Evolutionary conservation across 202 grass and related monocot species (phyloP).

Genomic region (Alloteropsis angusta): DNA sequence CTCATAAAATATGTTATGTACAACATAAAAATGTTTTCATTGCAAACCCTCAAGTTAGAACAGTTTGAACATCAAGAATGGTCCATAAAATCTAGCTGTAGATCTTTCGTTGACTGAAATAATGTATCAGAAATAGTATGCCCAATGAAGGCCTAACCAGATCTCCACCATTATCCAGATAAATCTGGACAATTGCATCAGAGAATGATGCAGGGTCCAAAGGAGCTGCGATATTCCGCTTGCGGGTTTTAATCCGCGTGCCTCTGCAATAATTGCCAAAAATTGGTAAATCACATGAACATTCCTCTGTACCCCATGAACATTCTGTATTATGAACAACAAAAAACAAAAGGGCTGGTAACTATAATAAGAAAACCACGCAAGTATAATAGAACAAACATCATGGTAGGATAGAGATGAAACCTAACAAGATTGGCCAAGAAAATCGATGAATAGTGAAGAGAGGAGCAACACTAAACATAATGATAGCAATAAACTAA

Average conservation of each 20-base stretch:
- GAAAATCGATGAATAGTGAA: background rate
- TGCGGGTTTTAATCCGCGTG: conserved; percentile 97
- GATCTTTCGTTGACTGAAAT: background rate
- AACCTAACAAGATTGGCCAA: background rate
- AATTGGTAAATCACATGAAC: conserved; percentile 6
- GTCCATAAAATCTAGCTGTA: background rate
- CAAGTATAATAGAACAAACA: background rate
- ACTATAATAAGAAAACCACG: background rate
- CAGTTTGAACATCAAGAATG: background rate
- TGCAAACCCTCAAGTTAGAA: background rate
- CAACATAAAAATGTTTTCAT: background rate
- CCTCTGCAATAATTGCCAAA: conserved; percentile 45
- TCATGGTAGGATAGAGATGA: background rate
- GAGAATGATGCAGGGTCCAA: conserved; percentile 89
- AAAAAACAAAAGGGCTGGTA: background rate
- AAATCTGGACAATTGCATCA: conserved; percentile 94
- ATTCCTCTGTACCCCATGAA: background rate
- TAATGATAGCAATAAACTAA: background rate
- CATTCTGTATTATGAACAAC: background rate
- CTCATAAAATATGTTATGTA: background rate
- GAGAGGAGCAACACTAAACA: background rate
- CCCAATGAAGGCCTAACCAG: conserved; percentile 44
- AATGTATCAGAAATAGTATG: background rate
- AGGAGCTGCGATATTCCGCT: conserved; percentile 83
- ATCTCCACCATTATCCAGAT: conserved; percentile 95